Evolutionary conservation across 2,329 filamentous ascomycete species (phyloP).

Genomic region (Sphaceloma murrayae): DNA sequence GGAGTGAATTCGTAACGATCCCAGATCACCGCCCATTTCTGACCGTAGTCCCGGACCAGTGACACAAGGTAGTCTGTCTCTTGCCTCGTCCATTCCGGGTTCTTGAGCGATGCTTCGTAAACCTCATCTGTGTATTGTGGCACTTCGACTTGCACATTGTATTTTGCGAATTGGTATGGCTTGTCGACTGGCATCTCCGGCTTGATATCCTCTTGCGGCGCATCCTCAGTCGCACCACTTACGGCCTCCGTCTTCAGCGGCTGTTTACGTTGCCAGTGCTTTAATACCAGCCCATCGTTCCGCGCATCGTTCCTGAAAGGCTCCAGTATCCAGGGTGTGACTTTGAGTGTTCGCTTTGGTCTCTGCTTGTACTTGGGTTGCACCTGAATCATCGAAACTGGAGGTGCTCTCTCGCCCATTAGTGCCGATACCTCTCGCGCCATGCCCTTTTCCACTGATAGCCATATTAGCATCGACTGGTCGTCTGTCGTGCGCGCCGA

Average conservation of each 20-base stretch:
- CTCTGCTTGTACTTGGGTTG: constrained; percentile 43
- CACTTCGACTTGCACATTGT: constrained; percentile 69
- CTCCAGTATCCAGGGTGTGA: constrained; percentile 41
- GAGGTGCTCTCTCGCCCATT: constrained; percentile 43
- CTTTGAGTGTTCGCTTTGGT: constrained; percentile 39
- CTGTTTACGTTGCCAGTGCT: constrained; percentile 67
- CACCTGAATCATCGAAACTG: constrained; percentile 41
- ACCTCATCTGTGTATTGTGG: constrained; percentile 80
- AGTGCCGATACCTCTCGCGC: constrained; percentile 43
- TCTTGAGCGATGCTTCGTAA: constrained; percentile 66
- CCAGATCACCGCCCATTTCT: constrained; percentile 84
- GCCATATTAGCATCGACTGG: no score
- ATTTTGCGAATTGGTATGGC: constrained; percentile 65
- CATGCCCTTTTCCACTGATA: constrained; percentile 35
- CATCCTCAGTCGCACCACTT: constrained; percentile 25
- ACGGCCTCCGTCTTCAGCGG: constrained; percentile 24
- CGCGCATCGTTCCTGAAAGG: constrained; percentile 72
- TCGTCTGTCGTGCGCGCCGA: constrained; percentile 19
- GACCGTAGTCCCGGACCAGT: constrained; percentile 65
- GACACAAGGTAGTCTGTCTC: constrained; percentile 88
- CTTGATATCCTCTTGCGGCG: constrained; percentile 27
- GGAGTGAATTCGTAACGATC: constrained; percentile 77
- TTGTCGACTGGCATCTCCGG: constrained; percentile 32
- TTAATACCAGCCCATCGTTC: constrained; percentile 58
- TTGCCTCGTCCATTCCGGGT: constrained; percentile 74